These are phyloP conservation scores for Aphanocladium album DNA, from an alignment of 2,329 filamentous ascomycete genomes.

Conservation along the genomic window DNA sequence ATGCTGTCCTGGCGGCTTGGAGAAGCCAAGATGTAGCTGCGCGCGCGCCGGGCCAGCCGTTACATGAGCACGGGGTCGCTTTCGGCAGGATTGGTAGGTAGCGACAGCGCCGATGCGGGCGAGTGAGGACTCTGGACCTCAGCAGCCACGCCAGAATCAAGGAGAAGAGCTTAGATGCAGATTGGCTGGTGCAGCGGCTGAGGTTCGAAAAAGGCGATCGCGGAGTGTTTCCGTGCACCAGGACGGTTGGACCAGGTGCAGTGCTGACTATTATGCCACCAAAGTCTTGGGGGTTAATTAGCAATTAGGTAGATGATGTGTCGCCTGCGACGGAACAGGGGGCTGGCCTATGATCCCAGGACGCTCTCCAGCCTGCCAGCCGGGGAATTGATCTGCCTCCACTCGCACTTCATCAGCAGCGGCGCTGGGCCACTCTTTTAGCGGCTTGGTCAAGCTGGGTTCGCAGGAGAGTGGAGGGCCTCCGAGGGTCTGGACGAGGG, in stretches of 20 bases:
- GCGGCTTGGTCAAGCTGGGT: background rate
- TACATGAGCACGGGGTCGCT: conserved; percentile 6
- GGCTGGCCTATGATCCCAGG: no score
- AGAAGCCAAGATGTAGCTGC: background rate
- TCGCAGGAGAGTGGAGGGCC: background rate
- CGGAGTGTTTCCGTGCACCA: conserved; percentile 4
- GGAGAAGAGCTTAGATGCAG: background rate
- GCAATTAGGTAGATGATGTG: background rate
- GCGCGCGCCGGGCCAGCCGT: background rate
- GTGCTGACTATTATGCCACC: background rate
- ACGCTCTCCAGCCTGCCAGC: background rate
- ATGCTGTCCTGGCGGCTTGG: background rate
- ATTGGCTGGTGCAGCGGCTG: background rate
- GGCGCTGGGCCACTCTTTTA: background rate
- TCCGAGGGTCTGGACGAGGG: background rate
- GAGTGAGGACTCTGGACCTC: background rate
- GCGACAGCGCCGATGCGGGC: background rate
- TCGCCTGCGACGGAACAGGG: no score
- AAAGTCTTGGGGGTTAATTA: background rate
- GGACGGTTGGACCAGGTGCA: background rate
- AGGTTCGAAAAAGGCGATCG: background rate
- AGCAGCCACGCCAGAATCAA: background rate
- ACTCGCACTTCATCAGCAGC: background rate
- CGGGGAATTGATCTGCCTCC: background rate
- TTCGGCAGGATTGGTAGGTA: background rate